Base-by-base conservation (phyloP, 2,329 filamentous ascomycete genomes). In the Penicillium sp. region DNA sequence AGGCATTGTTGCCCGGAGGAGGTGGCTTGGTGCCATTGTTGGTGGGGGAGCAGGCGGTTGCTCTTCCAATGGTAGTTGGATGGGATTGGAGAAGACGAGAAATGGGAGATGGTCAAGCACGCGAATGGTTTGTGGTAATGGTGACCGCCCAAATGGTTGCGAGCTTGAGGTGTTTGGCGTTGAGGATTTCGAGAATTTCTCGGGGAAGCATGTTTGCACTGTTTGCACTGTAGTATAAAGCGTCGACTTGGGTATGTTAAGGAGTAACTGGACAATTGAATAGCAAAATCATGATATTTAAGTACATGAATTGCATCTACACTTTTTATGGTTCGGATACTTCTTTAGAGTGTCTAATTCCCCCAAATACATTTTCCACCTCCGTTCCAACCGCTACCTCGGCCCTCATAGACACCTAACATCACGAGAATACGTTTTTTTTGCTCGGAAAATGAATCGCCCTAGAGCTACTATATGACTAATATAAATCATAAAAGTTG, bases 1-100 rank as follows among this genome's bases (percentile, higher is more conserved):
- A 62, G 71, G 70, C 68, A 71, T 62, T 43, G 68, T 62, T 7
- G 69, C 71, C 69, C 70, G 68, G 55, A 73, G 50, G 47, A 73
- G 52, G 38, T 67, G 64, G 54, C 63, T 69, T 23, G 69, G 69
- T 43, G 67, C 59, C 72, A 75, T 74, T 54, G 48, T 65, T 37
- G 48, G 29, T 43, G 41, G 35, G 41, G 41, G 50, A 41, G 50
- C 46, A 23, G 50, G 27, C 25, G 33, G 29, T 51, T 48, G 37
- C 35, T 43, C 42, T 25, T 37, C 23, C 13, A 9, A 15, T 37
- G 19, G 13, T 19, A 17, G 35, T 33, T 46, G 15, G 10, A 8
- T 41, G 13, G 27, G 13, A 37, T 21, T 48, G 37, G 6, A n/a
- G 19, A 27, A 4, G 19, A 27, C 21, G 1, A 12, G 13, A 2